Conservation (phyloP, 345 rosid genomes). For the Eucalyptus dawsonii region DNA sequence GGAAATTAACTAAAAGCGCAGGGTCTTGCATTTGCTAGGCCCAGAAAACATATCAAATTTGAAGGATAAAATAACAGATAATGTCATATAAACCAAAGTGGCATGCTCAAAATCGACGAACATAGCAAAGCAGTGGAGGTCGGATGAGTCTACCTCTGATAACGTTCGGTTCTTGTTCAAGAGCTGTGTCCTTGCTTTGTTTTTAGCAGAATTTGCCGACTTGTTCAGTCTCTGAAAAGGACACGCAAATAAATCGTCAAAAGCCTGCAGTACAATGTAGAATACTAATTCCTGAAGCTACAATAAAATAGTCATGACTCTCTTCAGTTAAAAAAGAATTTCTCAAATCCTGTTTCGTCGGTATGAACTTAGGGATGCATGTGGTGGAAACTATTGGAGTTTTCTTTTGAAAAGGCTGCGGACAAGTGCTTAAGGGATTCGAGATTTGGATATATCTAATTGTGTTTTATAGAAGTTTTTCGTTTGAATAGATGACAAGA, state of each 20-base stretch:
- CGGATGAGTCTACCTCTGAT: background rate
- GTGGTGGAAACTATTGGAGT: background rate
- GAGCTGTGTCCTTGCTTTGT: conserved; percentile 1
- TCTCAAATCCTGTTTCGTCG: background rate
- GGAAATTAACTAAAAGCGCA: background rate
- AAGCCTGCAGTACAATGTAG: background rate
- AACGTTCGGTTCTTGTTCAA: background rate
- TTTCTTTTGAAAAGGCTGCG: background rate
- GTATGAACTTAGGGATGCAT: background rate
- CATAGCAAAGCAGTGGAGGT: background rate
- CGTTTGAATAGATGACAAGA: background rate
- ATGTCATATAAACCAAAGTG: background rate
- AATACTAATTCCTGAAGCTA: background rate
- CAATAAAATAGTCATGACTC: background rate
- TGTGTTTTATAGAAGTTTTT: background rate
- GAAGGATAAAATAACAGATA: background rate
- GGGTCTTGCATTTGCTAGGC: background rate
- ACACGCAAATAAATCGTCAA: background rate
- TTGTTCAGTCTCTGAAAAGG: background rate
- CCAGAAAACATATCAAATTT: background rate
- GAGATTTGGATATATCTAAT: background rate
- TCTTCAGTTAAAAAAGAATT: background rate
- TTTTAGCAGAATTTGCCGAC: background rate
- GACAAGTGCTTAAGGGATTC: background rate
- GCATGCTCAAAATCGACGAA: background rate